Percentiles rank a stretch among this genome's conserved stretches.
These are phyloP conservation scores for Phytophthora hibernalis DNA, from an alignment of 352 stramenopile species.

Conservation along the genomic window DNA sequence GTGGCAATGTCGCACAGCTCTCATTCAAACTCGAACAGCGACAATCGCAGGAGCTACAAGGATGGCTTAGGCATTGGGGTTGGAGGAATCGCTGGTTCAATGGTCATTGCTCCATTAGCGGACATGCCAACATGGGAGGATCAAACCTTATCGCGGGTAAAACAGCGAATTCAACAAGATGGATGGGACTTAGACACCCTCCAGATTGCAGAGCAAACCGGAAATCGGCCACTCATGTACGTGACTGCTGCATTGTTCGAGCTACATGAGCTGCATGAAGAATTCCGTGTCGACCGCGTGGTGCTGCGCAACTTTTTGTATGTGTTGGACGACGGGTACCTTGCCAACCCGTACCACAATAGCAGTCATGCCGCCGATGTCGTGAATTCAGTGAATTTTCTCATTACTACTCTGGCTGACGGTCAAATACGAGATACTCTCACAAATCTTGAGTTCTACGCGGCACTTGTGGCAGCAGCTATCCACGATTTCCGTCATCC, in stretches of 20 bases:
- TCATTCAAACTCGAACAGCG: conserved; percentile 79
- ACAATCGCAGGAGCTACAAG: conserved; percentile 62
- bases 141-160: conserved; percentile 53
- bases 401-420: conserved; percentile 73
- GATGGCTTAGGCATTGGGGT: conserved; percentile 48
- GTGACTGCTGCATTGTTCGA: conserved; percentile 83
- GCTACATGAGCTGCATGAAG: conserved; percentile 78
- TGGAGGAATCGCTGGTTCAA: conserved; percentile 18
- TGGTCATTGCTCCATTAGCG: conserved; percentile 48
- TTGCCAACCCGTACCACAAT: conserved; percentile 85
- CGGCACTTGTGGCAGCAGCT: conserved; percentile 75
- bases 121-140: conserved; percentile 73
- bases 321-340: conserved; percentile 77
- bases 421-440: conserved; percentile 77
- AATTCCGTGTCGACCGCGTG: conserved; percentile 76
- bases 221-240: conserved; percentile 79
- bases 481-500: conserved; percentile 90
- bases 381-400: conserved; percentile 85
- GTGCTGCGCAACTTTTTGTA: conserved; percentile 85
- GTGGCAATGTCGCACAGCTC: conserved; percentile 72
- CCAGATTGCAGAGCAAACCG: conserved; percentile 70
- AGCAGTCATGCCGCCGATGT: conserved; percentile 81
- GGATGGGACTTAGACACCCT: conserved; percentile 79
- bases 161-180: conserved; percentile 63
- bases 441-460: conserved; percentile 84